These are phyloP conservation scores for Plasmodium fragile DNA, from an alignment of 169 alveolate species.

Conservation along the genomic window DNA sequence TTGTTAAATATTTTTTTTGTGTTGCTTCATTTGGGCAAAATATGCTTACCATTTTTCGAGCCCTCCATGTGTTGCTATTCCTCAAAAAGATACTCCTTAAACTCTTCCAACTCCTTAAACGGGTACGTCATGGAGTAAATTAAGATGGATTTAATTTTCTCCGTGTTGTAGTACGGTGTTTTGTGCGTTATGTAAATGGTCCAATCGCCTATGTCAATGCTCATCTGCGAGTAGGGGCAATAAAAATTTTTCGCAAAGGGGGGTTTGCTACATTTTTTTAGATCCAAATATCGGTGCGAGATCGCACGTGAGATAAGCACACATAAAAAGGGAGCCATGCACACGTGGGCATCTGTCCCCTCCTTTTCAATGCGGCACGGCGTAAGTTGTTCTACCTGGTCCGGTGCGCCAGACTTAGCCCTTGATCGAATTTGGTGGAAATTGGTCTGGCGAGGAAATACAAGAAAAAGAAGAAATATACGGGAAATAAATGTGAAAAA, in stretches of 20 bases:
- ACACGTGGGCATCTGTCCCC: not conserved
- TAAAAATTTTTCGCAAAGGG: not conserved
- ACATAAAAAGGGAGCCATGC: not conserved
- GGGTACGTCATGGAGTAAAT: conserved; percentile 66
- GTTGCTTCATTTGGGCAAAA: not conserved
- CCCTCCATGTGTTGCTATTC: not conserved
- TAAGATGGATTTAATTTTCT: conserved; percentile 21
- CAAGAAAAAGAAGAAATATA: not conserved
- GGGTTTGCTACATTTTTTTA: not conserved
- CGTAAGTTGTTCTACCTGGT: not conserved
- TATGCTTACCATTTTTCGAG: not conserved
- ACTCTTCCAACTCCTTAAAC: conserved; percentile 26
- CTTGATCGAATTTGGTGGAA: conserved; percentile 9
- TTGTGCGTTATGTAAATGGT: conserved; percentile 12
- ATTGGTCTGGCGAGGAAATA: not conserved
- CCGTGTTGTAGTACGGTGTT: not conserved
- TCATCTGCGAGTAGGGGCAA: conserved; percentile 17
- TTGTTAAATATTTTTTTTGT: not conserved
- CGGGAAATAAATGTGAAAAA: not conserved
- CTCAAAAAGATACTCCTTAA: conserved; percentile 39
- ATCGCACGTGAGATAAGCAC: not conserved
- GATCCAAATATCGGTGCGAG: not conserved
- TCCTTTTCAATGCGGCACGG: not conserved
- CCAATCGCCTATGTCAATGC: conserved; percentile 29
- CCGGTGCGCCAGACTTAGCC: not conserved